A percentile compares a stretch with the other conserved stretches of the same genome.
Evolutionary conservation across 2,329 filamentous ascomycete genomes (phyloP).

Genomic region (Trichoderma atroviride): DNA sequence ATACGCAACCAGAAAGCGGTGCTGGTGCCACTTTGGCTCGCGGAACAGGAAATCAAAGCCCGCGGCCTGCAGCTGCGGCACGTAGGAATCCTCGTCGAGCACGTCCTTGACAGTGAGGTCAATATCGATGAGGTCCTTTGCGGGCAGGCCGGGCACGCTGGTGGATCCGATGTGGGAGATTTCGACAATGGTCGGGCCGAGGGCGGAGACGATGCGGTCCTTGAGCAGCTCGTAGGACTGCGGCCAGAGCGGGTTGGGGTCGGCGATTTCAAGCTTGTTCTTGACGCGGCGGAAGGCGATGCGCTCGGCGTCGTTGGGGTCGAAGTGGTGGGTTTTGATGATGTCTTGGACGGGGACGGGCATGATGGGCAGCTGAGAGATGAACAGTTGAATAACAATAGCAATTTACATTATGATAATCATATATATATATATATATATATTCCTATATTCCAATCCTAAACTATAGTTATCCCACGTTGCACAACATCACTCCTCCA

Average conservation of each 20-base stretch:
- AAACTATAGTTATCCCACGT: too few relatives aligned
- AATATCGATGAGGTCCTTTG: constrained; percentile 57
- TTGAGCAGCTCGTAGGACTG: constrained; percentile 37
- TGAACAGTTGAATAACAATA: too few relatives aligned
- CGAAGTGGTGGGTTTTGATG: constrained; percentile 34
- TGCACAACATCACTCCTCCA: not conserved
- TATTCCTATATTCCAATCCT: too few relatives aligned
- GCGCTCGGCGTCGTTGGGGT: constrained; percentile 32
- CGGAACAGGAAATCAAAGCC: constrained; percentile 52
- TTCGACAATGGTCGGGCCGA: constrained; percentile 41
- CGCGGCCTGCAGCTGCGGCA: constrained; percentile 44
- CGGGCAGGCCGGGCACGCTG: constrained; percentile 51
- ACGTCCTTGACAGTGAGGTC: constrained; percentile 50
- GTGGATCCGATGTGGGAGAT: constrained; percentile 55
- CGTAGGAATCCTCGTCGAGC: constrained; percentile 47
- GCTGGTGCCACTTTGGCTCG: constrained; percentile 51
- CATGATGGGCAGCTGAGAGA: not conserved
- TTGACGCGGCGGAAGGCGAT: constrained; percentile 34
- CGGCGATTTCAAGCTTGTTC: constrained; percentile 38
- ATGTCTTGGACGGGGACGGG: constrained; percentile 27
- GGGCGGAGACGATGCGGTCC: constrained; percentile 40
- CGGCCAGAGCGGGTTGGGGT: constrained; percentile 45
- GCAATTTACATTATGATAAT: too few relatives aligned
- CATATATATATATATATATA: too few relatives aligned
- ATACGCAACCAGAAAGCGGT: constrained; percentile 48